Evolutionary conservation across 2,329 filamentous ascomycete genomes (phyloP), one percentile per base, ranked within the genome.

Genomic region (Parastagonospora nodorum): DNA sequence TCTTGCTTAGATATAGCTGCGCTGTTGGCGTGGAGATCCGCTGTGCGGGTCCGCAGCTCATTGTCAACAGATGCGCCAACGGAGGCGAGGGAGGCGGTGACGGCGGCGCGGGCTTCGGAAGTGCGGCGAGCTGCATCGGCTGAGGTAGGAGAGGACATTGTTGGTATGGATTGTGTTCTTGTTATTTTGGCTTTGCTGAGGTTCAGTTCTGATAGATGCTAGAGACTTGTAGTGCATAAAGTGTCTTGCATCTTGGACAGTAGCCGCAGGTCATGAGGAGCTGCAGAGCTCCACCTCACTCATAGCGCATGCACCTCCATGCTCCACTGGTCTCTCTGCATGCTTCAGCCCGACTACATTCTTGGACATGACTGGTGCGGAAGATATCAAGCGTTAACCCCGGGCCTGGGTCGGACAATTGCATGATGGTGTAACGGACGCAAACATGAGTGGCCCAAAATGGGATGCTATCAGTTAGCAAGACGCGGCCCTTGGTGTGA

Each of bases 21-120:
- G 15, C 84, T 82, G 74, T 92, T 92, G 47, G 78, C 73, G 77
- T 93, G 89, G 44, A 94, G 79, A 57, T 86, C 82, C 12, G 79
- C 73, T 12, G 89, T 89, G 54, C 89, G 87, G 50, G 82, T 81
- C 59, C 84, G 82, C 42, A 92, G 82, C 65, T 88, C 82, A 39
- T 80, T 76, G 76, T 91, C 87, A 59, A 92, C 80, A 61, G 86
- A 83, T 69, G 88, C 87, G 64, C 87, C 86, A 45, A 92, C 76
- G 5, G 77, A 75, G 36, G 74, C 68, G 27, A 82, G 75, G 27
- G 79, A 79, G 29, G 78, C 78, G 19, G 77, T 74, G 37, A 82
- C 77, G 39, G 79, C 78, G 33, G 79, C 77, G 48, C 80, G 78
- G 48, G 80, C 80, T 72, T 82, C 79, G 51, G 75, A 72, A 50